Conservation (phyloP, 2,329 filamentous ascomycete species). For the Alternaria brassicicola region DNA sequence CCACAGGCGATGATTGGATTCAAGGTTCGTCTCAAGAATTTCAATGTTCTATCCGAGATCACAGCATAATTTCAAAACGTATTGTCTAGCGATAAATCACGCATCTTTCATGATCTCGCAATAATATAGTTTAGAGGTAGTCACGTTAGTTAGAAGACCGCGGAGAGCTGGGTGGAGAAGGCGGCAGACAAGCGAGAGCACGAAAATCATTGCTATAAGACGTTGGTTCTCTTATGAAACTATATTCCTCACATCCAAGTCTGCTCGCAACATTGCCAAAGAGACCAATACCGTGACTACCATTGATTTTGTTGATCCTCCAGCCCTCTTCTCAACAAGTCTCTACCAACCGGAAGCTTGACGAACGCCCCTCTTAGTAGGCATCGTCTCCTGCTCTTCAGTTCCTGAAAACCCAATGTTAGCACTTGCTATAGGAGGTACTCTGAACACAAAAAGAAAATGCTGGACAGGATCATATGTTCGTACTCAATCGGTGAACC, state of each 20-base stretch:
- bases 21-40: neutral
- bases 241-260: neutral
- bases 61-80: neutral
- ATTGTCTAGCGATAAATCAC: neutral
- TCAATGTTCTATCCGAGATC: neutral
- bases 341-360: slow-evolving; percentile 14
- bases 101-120: too few relatives aligned
- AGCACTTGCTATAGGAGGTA: slow-evolving; percentile 5
- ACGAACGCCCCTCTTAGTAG: slow-evolving; percentile 13
- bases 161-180: too few relatives aligned
- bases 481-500: slow-evolving; percentile 64
- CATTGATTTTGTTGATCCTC: neutral
- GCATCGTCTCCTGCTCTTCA: slow-evolving; percentile 16
- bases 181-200: too few relatives aligned
- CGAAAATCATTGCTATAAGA: neutral
- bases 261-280: neutral
- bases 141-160: too few relatives aligned
- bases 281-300: neutral
- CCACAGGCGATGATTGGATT: neutral
- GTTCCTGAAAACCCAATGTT: slow-evolving; percentile 17
- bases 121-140: too few relatives aligned
- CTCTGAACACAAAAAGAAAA: slow-evolving; percentile 12
- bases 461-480: slow-evolving; percentile 32
- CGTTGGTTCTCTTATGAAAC: neutral
- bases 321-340: neutral